These are phyloP conservation scores for Nematocida ironsii DNA, from an alignment of 371 early-diverging fungal species.

Conservation along the genomic window DNA sequence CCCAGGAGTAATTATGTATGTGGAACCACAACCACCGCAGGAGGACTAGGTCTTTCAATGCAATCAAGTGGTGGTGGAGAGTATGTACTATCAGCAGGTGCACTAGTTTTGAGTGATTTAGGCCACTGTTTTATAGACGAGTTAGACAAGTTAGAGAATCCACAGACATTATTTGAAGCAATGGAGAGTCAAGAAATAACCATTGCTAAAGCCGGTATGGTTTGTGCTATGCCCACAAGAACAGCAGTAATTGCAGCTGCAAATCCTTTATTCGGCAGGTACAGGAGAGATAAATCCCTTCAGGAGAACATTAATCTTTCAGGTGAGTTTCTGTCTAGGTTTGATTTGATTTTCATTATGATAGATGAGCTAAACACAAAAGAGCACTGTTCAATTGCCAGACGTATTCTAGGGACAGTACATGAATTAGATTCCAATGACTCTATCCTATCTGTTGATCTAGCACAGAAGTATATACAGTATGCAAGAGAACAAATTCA, in stretches of 20 bases:
- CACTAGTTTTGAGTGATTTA: conserved; percentile 73
- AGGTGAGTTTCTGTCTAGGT: conserved; percentile 62
- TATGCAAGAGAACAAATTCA: conserved; percentile 63
- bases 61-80: conserved; percentile 75
- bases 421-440: background rate
- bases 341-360: conserved; percentile 67
- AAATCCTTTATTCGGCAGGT: conserved; percentile 68
- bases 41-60: conserved; percentile 77
- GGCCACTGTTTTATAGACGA: conserved; percentile 74
- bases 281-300: conserved; percentile 65
- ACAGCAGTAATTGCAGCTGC: conserved; percentile 68
- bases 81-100: conserved; percentile 76
- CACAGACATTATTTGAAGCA: conserved; percentile 62
- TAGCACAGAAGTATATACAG: conserved; percentile 71
- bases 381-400: conserved; percentile 48
- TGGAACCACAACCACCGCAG: conserved; percentile 74
- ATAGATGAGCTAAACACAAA: conserved; percentile 56
- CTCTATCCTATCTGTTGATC: conserved; percentile 58
- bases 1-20: conserved; percentile 73
- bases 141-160: conserved; percentile 73
- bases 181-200: conserved; percentile 68
- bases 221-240: conserved; percentile 66
- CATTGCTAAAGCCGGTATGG: conserved; percentile 69
- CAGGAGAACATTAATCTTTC: conserved; percentile 66
- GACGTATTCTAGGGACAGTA: background rate